These are phyloP conservation scores for Singerocomus inundabilis DNA, from an alignment of 1,284 basidiomycete genomes.

Conservation along the genomic window DNA sequence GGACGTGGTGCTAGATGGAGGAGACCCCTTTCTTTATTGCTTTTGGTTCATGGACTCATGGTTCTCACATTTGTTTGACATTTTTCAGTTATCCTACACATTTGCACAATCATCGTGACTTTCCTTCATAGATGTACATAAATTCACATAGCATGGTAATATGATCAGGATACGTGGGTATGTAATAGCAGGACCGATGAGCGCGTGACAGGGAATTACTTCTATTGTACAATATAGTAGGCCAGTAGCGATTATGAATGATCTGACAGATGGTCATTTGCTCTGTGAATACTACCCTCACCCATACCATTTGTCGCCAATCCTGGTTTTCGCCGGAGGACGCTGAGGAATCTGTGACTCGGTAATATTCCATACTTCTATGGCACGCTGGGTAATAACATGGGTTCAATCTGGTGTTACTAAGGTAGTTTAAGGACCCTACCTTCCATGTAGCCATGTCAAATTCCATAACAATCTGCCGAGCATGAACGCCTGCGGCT, in stretches of 20 bases:
- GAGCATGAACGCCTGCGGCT: constrained; percentile 60
- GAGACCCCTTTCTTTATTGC: not conserved
- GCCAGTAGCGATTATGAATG: not conserved
- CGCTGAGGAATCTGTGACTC: constrained; percentile 67
- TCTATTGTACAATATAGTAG: constrained; percentile 19
- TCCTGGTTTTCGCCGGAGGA: constrained; percentile 48
- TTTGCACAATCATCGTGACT: constrained; percentile 1
- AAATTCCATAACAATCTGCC: constrained; percentile 84
- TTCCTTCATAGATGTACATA: not conserved
- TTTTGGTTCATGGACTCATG: not conserved
- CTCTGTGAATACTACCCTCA: constrained; percentile 24
- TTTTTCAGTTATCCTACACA: constrained; percentile 4
- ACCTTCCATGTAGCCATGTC: constrained; percentile 83
- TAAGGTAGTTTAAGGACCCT: constrained; percentile 15
- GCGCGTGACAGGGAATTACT: constrained; percentile 26
- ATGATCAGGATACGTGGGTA: not conserved
- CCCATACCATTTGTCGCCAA: constrained; percentile 70
- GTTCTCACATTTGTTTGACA: constrained; percentile 1
- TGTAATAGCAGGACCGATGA: not conserved
- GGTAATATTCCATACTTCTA: constrained; percentile 76
- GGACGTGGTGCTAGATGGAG: constrained; percentile 41
- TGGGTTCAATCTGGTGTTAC: not conserved
- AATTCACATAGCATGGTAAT: not conserved
- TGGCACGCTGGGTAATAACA: constrained; percentile 56
- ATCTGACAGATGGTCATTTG: constrained; percentile 6